Evolutionary conservation across 805 yeast genomes (phyloP).

Genomic region (Candida sonorensis): DNA sequence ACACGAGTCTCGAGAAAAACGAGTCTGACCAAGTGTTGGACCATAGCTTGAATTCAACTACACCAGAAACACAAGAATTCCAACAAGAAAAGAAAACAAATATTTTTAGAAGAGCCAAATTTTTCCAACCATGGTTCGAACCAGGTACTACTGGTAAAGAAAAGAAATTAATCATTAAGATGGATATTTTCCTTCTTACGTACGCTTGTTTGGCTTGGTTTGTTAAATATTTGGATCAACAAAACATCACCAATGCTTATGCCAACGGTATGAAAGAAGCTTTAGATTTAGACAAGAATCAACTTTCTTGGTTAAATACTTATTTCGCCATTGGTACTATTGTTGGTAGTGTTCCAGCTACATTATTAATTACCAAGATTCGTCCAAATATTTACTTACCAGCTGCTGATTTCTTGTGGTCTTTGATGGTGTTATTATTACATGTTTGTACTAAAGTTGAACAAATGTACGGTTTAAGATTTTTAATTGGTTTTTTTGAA

Average conservation of each 20-base stretch:
- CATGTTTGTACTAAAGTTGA: slow-evolving; percentile 32
- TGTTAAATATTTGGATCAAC: slow-evolving; percentile 49
- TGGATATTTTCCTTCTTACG: slow-evolving; percentile 25
- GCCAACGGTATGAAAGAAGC: slow-evolving; percentile 58
- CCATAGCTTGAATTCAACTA: no score
- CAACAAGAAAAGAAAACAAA: no score
- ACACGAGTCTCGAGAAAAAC: no score
- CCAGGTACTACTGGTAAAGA: slow-evolving; percentile 1
- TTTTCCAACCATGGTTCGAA: slow-evolving; percentile 3
- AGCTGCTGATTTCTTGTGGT: slow-evolving; percentile 15
- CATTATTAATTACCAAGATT: slow-evolving; percentile 29
- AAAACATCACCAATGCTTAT: slow-evolving; percentile 47
- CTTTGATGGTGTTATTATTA: slow-evolving; percentile 17
- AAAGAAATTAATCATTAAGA: slow-evolving; percentile 1
- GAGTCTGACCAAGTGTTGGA: no score
- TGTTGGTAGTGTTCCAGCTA: slow-evolving; percentile 55
- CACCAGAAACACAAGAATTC: no score
- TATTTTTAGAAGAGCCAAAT: slow-evolving; percentile 1
- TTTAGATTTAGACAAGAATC: slow-evolving; percentile 4
- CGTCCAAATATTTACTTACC: slow-evolving; percentile 12
- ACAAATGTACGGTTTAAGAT: slow-evolving; percentile 34
- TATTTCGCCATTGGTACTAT: slow-evolving; percentile 44
- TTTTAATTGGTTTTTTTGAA: slow-evolving; percentile 33
- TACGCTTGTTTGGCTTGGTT: slow-evolving; percentile 33
- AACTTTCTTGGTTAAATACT: slow-evolving; percentile 19